Base-by-base conservation (phyloP, 345 rosid species). In the Populus pruinosa region DNA sequence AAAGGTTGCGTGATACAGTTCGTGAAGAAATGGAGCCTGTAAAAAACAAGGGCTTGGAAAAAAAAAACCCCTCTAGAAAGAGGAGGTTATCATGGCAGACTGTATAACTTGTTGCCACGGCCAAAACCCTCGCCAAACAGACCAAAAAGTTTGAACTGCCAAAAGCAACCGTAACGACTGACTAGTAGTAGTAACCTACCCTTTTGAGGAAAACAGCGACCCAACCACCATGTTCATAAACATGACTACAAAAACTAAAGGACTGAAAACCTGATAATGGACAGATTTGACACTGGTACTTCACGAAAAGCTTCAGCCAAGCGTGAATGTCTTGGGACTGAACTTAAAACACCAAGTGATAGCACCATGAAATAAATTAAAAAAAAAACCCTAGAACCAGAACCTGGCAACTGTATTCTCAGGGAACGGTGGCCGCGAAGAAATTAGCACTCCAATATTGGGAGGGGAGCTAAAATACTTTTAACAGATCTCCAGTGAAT, bases 351-450 rank as follows among this genome's bases (percentile, higher is more conserved):
- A 81, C 79, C 80, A 72, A 71, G 76, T 18, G 78, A 73, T 72
- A 68, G 76, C 77, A 81, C 85, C 83, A 77, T 76, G 81, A 70
- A 86, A n/a, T n/a, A n/a, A n/a, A n/a, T n/a, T n/a, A 27, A 72
- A 78, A 83, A 77, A 74, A 50, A 71, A 38, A 70, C 47, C 71
- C 83, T 72, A 77, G 59, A 78, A 80, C 74, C 85, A 72, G 83
- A 80, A 86, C 87, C 88, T 82, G 75, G 85, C 55, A 50, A 79
- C 84, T 84, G 83, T 81, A 75, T 79, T 87, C 90, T 81, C 93
- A 80, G 87, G 91, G 76, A 83, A 53, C 67, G 39, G 33, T 68
- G 82, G 82, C 91, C 85, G 81, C 50, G 80, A 75, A 77, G 81
- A 80, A 81, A 62, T 21, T 31, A 43, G 72, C 71, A 73, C 77